phyloP scores from a whole-genome alignment of 768 basidiomycete genomes.

The Lactifluus subvellereus region DNA sequence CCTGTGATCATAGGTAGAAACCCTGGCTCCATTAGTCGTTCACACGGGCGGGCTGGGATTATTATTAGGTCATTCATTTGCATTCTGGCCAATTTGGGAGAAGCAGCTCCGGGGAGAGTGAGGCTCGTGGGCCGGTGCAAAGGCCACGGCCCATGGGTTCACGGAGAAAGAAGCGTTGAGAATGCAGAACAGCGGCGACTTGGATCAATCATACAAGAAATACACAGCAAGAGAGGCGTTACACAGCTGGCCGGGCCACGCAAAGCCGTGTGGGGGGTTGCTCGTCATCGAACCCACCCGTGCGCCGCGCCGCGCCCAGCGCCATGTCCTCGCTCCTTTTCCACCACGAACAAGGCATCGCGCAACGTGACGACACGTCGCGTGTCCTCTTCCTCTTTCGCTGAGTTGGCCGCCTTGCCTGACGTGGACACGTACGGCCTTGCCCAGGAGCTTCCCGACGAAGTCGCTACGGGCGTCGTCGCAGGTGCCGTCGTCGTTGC shows the following conservation, averaged over 20 bases:
- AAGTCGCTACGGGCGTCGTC: conserved; percentile 23
- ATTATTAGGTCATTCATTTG: neutral
- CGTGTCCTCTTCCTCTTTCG: conserved; percentile 44
- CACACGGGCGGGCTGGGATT: neutral
- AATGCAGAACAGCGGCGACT: neutral
- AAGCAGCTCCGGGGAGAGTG: neutral
- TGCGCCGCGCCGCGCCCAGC: conserved; percentile 71
- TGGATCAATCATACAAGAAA: conserved; percentile 3
- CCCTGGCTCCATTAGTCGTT: neutral
- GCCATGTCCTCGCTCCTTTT: conserved; percentile 78
- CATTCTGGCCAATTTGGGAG: neutral
- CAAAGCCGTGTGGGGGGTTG: neutral
- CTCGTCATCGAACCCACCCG: conserved; percentile 41
- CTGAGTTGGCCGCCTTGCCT: conserved; percentile 35
- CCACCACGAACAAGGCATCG: conserved; percentile 83
- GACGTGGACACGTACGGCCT: conserved; percentile 57
- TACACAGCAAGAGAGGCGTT: conserved; percentile 7
- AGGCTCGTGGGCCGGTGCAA: neutral
- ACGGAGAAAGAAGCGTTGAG: neutral
- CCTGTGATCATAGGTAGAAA: neutral
- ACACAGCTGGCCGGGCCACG: neutral
- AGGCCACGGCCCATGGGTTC: neutral
- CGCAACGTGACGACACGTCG: conserved; percentile 59
- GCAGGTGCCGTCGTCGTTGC: conserved; percentile 30
- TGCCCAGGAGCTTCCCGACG: conserved; percentile 45